phyloP scores from a whole-genome alignment of 208 protist genomes.

The Phytomonas francai region DNA sequence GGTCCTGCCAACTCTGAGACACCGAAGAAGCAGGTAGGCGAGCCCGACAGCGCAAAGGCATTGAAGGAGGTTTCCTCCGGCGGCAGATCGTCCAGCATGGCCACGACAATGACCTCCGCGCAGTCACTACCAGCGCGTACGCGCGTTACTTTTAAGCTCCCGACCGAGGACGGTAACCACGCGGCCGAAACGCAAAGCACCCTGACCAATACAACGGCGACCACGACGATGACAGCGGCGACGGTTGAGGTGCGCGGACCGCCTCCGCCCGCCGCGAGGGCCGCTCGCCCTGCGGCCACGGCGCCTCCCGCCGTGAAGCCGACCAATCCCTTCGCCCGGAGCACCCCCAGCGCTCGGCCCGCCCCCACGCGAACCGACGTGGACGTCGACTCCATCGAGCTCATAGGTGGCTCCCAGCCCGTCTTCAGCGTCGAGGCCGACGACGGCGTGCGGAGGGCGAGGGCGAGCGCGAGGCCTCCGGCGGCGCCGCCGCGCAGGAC shows the following conservation, averaged over 20 bases:
- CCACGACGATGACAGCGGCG: neutral
- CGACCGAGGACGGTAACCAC: too few species aligned
- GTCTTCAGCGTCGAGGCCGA: neutral
- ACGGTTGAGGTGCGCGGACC: neutral
- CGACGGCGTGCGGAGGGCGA: constrained; percentile 13
- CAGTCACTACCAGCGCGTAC: constrained; percentile 9
- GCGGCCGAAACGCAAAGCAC: neutral
- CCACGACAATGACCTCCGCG: neutral
- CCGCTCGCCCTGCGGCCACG: neutral
- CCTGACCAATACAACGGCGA: neutral
- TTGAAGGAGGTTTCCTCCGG: neutral
- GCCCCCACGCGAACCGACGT: neutral
- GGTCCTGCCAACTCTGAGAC: neutral
- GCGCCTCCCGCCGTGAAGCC: constrained; percentile 11
- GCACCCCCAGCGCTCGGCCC: neutral
- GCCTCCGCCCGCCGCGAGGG: neutral
- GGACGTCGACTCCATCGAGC: neutral
- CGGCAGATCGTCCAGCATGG: neutral
- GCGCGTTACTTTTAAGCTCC: constrained; percentile 19
- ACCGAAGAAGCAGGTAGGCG: neutral
- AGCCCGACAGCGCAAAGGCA: neutral
- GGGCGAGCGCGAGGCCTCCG: constrained; percentile 8
- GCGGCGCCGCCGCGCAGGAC: constrained; percentile 15
- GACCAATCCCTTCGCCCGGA: constrained; percentile 36
- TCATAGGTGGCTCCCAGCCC: neutral